Percentiles rank a stretch among this genome's conserved stretches.
Evolutionary conservation across 2,329 filamentous ascomycete species (phyloP).

Genomic region (Paraphaeosphaeria sporulosa): DNA sequence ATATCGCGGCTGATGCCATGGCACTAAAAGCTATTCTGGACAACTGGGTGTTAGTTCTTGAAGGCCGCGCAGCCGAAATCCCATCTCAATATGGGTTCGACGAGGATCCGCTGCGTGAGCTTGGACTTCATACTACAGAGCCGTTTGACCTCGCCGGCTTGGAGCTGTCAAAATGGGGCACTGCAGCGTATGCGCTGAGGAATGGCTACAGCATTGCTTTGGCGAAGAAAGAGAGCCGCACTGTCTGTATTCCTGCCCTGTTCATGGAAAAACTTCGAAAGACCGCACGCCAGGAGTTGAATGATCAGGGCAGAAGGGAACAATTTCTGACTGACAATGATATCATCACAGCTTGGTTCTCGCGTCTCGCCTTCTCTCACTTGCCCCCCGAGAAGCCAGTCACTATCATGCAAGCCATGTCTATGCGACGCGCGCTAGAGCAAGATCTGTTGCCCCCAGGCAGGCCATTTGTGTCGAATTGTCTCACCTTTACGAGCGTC

Average conservation of each 20-base stretch:
- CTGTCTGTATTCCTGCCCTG: not conserved
- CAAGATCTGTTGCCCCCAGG: not conserved
- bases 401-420: conserved; percentile 14
- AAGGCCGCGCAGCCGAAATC: conserved; percentile 3
- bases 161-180: conserved; percentile 11
- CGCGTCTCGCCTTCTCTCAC: conserved; percentile 8
- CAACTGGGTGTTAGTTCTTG: conserved; percentile 2
- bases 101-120: conserved; percentile 5
- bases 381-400: conserved; percentile 3
- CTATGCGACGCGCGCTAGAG: conserved; percentile 1
- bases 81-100: not conserved
- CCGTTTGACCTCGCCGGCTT: conserved; percentile 6
- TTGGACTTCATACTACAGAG: conserved; percentile 9
- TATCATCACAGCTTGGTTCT: conserved; percentile 9
- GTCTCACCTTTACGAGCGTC: conserved; percentile 1
- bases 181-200: conserved; percentile 6
- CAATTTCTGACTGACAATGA: conserved; percentile 9
- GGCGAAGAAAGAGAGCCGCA: conserved; percentile 4
- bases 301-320: not conserved
- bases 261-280: conserved; percentile 10
- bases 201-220: conserved; percentile 11
- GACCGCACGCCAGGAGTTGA: conserved; percentile 6
- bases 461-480: conserved; percentile 3
- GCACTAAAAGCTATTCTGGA: conserved; percentile 3
- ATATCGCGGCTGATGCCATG: conserved; percentile 5